A percentile compares a stretch with the other conserved stretches of the same genome.
Conservation (phyloP, 192 early-diverging fungal genomes). For the Coemansia sp. region DNA sequence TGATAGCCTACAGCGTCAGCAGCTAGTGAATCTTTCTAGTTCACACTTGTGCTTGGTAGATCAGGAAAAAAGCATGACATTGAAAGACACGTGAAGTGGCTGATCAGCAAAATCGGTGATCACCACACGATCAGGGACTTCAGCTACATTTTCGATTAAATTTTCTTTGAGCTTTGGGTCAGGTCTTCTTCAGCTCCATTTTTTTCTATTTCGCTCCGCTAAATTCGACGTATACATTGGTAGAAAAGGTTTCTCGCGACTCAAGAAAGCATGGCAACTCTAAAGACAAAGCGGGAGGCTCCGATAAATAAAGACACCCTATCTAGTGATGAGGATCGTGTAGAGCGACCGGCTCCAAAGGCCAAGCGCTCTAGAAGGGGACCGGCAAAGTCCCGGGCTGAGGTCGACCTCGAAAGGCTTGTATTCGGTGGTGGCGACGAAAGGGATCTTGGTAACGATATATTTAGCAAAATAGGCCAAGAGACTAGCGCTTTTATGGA, state of each 20-base stretch:
- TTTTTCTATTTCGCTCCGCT: not conserved
- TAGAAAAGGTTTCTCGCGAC: not conserved
- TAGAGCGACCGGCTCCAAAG: not conserved
- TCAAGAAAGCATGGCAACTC: not conserved
- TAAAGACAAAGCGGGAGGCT: not conserved
- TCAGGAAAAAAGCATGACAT: no score
- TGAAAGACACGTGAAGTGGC: not conserved
- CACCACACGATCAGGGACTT: not conserved
- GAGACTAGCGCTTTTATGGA: not conserved
- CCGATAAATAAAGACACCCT: not conserved
- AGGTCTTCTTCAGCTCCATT: not conserved
- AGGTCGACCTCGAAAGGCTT: constrained; percentile 69
- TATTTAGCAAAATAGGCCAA: constrained; percentile 23
- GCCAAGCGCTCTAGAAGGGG: constrained; percentile 11
- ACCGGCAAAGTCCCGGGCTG: constrained; percentile 60
- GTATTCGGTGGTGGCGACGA: constrained; percentile 70
- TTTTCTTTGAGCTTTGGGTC: not conserved
- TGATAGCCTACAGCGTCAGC: no score
- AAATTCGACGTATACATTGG: not conserved
- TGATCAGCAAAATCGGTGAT: not conserved
- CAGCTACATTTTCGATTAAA: not conserved
- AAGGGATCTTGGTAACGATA: constrained; percentile 12
- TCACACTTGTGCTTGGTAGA: no score
- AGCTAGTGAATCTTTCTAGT: no score
- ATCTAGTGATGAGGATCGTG: not conserved